Conservation (phyloP, 2,329 filamentous ascomycete species). For the Cyanodermella asteris region DNA sequence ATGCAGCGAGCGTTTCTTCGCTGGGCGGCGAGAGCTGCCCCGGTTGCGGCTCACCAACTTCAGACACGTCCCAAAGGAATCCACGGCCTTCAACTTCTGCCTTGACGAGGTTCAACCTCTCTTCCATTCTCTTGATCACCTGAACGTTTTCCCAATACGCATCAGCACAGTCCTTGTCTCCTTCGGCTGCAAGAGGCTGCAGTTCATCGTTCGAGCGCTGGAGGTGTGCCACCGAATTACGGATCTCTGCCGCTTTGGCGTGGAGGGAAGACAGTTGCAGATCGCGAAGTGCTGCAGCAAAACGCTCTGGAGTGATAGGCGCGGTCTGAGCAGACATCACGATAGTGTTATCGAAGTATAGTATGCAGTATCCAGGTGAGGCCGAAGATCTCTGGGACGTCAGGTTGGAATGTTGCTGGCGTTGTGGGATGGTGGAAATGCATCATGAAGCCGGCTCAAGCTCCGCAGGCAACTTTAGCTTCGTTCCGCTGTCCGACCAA, state of each 20-base stretch:
- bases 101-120: constrained; percentile 30
- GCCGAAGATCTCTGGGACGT: too few species aligned
- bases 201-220: constrained; percentile 34
- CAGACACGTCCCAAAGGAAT: constrained; percentile 30
- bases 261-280: constrained; percentile 37
- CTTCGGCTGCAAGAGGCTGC: constrained; percentile 23
- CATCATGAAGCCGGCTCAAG: too few species aligned
- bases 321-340: constrained; percentile 27
- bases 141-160: constrained; percentile 35
- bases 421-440: too few species aligned
- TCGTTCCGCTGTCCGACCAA: too few species aligned
- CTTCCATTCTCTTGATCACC: constrained; percentile 33
- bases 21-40: too few species aligned
- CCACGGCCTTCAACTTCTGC: constrained; percentile 34
- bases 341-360: background rate
- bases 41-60: too few species aligned
- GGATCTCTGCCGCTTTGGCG: constrained; percentile 37
- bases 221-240: constrained; percentile 37
- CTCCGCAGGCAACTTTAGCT: too few species aligned
- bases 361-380: too few species aligned
- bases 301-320: constrained; percentile 28
- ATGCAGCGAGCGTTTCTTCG: too few species aligned
- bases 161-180: constrained; percentile 32
- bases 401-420: too few species aligned
- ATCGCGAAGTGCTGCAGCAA: constrained; percentile 32